phyloP scores from a whole-genome alignment of 208 protist species.

The Acanthamoeba lenticulata region DNA sequence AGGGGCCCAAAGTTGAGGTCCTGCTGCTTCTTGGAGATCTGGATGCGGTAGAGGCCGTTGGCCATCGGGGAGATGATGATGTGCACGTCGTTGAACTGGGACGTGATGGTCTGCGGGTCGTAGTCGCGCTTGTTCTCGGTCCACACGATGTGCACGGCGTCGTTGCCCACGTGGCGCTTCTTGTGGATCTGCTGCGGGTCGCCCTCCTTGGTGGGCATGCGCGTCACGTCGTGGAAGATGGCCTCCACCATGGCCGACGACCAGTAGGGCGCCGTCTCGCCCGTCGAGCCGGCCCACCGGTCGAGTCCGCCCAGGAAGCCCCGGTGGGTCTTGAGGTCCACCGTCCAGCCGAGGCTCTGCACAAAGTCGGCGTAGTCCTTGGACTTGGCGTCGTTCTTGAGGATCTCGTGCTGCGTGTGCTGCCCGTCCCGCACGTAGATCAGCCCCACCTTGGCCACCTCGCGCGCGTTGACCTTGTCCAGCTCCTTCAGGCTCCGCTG shows the following conservation, averaged over 20 bases:
- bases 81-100: constrained; percentile 90
- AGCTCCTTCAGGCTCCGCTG: constrained; percentile 74
- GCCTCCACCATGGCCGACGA: constrained; percentile 79
- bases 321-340: constrained; percentile 82
- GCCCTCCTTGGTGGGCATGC: constrained; percentile 81
- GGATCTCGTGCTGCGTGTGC: constrained; percentile 82
- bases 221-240: constrained; percentile 87
- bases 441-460: constrained; percentile 87
- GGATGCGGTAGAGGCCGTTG: constrained; percentile 85
- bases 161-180: constrained; percentile 90
- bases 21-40: constrained; percentile 71
- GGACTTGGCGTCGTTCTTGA: constrained; percentile 80
- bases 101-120: constrained; percentile 84
- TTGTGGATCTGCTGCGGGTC: constrained; percentile 86
- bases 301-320: constrained; percentile 87
- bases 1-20: constrained; percentile 85
- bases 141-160: constrained; percentile 91
- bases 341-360: constrained; percentile 82
- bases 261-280: constrained; percentile 82
- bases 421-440: constrained; percentile 87
- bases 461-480: constrained; percentile 79
- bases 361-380: constrained; percentile 83
- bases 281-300: constrained; percentile 71
- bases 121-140: constrained; percentile 86
- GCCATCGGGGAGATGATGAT: constrained; percentile 90